Evolutionary conservation across 352 stramenopile genomes (phyloP), one percentile per base, ranked within the genome.

Genomic region (Globisporangium alternatum): DNA sequence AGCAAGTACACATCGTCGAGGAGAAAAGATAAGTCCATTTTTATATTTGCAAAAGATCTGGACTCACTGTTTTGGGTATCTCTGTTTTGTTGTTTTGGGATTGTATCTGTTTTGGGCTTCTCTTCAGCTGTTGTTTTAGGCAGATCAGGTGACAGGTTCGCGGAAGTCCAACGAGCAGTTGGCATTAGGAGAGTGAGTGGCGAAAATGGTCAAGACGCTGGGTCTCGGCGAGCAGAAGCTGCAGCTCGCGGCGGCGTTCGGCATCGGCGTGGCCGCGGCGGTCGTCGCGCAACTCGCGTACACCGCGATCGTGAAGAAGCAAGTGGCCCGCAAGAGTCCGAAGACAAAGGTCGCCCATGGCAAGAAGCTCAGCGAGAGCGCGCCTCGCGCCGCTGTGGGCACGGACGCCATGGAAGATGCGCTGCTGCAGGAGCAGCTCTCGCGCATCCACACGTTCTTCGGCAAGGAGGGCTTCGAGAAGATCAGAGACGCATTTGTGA

Each of bases 371-470:
- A 61, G 28, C 33, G 51, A 66, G 17, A 51, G 49, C n/a, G 22
- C 25, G 47, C 28, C 41, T 7, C 41, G 47, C 9, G n/a, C 41
- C 21, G 56, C 52, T 0, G 56, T 49, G 13, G 75, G 76, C 37
- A 78, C 78, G 41, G 70, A 77, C 9, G 78, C 72, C 37, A 70
- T 72, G 55, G 68, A 85, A 19, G 65, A 86, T 48, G 77, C 88
- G 64, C 70, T 96, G 30, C 62, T 86, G 60, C 62, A 71, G 44
- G 88, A 96, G 75, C 84, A 95, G 56, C 62, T 99, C 64, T 98
- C 95, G 6, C 88, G 97, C 58, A 98, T 98, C 69, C 71, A 73
- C 35, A 80, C 96, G 5, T 99, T 98, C 78, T 99, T 99, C 65
- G 94, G 94, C 15, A 75, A 96, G 17, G 79, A 98, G 12, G 92